Conservation (phyloP, 768 basidiomycete species). For the Nevesoporus exiguus region DNA sequence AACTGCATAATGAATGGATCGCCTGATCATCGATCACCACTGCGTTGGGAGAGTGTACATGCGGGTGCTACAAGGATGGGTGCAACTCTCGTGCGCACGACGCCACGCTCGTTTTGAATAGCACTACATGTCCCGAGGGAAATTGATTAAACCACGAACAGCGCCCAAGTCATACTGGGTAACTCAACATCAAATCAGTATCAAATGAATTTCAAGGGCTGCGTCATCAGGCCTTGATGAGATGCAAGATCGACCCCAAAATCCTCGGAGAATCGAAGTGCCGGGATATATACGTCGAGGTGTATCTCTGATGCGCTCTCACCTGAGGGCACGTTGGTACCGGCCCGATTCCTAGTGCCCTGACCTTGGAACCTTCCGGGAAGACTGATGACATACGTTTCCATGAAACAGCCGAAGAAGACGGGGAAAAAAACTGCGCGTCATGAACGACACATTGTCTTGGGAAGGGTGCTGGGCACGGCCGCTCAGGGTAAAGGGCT, state of each 20-base stretch:
- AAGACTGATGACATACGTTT: conserved; percentile 1
- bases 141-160: background rate
- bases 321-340: background rate
- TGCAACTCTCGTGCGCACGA: background rate
- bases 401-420: conserved; percentile 5
- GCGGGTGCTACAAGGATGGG: background rate
- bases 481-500: background rate
- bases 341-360: background rate
- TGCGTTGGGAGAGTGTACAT: background rate
- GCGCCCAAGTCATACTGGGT: background rate
- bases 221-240: background rate
- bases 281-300: background rate
- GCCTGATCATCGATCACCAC: conserved; percentile 5
- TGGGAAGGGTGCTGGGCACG: background rate
- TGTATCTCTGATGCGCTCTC: background rate
- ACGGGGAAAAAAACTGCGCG: background rate
- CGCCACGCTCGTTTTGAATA: background rate
- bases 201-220: background rate
- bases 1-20: conserved; percentile 3
- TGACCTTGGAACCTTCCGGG: conserved; percentile 1
- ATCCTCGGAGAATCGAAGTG: conserved; percentile 14
- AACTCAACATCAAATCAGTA: background rate
- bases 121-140: background rate
- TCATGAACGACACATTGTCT: background rate
- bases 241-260: background rate